Evolutionary conservation across 768 basidiomycete genomes (phyloP).

Genomic region (Trametes cingulata): DNA sequence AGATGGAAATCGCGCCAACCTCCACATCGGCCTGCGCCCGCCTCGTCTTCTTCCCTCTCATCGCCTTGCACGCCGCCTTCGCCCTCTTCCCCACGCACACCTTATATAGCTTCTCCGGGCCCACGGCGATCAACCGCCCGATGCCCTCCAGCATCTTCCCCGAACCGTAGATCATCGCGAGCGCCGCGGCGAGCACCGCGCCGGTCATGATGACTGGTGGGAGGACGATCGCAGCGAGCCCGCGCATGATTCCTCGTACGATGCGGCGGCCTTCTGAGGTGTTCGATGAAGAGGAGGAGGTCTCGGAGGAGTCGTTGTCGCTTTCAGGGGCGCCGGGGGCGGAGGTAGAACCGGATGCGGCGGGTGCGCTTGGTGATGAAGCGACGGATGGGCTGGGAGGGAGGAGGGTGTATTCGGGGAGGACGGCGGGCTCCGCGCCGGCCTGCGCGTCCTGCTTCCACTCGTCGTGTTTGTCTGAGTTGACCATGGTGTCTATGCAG

Average conservation of each 20-base stretch:
- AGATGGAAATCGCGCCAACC: neutral
- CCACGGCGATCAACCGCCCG: constrained; percentile 4
- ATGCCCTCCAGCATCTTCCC: constrained; percentile 16
- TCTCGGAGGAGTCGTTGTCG: neutral
- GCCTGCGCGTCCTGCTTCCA: constrained; percentile 6
- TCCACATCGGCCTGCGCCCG: neutral
- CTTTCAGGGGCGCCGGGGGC: too few relatives aligned
- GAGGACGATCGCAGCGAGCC: constrained; percentile 7
- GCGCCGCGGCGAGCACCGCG: neutral
- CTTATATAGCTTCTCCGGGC: constrained; percentile 11
- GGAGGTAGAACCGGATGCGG: neutral
- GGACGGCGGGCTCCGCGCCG: constrained; percentile 3
- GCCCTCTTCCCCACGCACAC: neutral
- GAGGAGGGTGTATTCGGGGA: constrained; percentile 6
- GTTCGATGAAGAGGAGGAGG: neutral
- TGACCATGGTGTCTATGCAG: neutral
- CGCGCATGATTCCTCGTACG: constrained; percentile 6
- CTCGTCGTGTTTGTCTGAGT: neutral
- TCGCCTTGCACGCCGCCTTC: neutral
- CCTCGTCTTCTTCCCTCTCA: neutral
- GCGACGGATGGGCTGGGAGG: neutral
- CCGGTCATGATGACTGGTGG: constrained; percentile 7
- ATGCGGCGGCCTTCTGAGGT: constrained; percentile 3
- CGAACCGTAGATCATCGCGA: constrained; percentile 8
- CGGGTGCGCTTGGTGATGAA: neutral